Conservation (phyloP, 2,329 filamentous ascomycete genomes). For the Hypoxylon sp. region DNA sequence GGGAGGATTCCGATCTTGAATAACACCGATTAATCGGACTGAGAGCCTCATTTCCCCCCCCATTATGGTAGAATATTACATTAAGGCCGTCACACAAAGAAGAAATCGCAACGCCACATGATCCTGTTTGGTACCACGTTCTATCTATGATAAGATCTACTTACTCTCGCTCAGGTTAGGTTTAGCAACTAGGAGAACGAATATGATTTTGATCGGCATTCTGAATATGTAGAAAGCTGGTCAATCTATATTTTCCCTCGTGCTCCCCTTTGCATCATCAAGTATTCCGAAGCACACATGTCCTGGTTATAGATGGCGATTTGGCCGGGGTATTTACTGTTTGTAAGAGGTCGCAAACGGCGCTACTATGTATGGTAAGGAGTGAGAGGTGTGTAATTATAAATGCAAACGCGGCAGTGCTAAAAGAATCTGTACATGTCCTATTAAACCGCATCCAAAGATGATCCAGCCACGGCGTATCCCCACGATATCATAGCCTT, state of each 20-base stretch:
- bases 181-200: background rate
- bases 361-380: too few relatives aligned
- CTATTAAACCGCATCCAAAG: too few relatives aligned
- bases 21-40: slow-evolving; percentile 1
- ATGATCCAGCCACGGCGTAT: too few relatives aligned
- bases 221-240: background rate
- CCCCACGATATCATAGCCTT: background rate
- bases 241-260: background rate
- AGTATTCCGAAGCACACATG: background rate
- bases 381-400: too few relatives aligned
- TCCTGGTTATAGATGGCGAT: too few relatives aligned
- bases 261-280: background rate
- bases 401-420: too few relatives aligned
- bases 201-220: background rate
- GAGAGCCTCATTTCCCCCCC: slow-evolving; percentile 2
- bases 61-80: background rate
- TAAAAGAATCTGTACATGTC: too few relatives aligned
- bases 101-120: background rate
- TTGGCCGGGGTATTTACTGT: too few relatives aligned
- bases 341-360: too few relatives aligned
- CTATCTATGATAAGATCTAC: background rate
- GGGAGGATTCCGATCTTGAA: background rate
- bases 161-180: background rate
- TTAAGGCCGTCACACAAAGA: background rate
- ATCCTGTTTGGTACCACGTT: background rate